Base-by-base conservation (phyloP, 2,329 filamentous ascomycete genomes). In the Polychaeton citri region DNA sequence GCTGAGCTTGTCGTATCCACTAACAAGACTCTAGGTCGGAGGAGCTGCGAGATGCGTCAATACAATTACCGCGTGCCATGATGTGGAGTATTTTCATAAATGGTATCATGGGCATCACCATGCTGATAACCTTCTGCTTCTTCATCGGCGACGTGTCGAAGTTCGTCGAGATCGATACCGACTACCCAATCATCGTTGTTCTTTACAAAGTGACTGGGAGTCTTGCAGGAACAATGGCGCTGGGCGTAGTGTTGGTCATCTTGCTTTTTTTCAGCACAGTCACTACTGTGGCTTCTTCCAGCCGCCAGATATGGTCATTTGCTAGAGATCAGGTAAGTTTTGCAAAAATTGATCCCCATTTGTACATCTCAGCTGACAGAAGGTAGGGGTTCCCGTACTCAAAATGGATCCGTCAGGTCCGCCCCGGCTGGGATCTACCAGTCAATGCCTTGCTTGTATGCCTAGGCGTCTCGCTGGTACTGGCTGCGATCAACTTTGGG, bases 401-500 rank as follows among this genome's bases (percentile, higher is more conserved):
- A n/a, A 34, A 31, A 19, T 57, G 53, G 53, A 52, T 58, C 15
- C 42, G 46, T 20, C 42, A 46, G 21, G 54, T 58, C 2, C 41
- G 41, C 4, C 51, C 54, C 2, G 38, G 36, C 7, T 50, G 44
- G 39, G 49, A 56, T 30, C 46, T 56, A 24, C 54, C 54, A 6
- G 43, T 55, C 33, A 55, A 55, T 36, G 49, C 53, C 13, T 43
- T 57, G 4, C 39, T 53, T 8, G 39, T 55, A 9, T 53, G 47
- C 36, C 43, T 51, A 10, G 43, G 38, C 13, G 49, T 59, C 12
- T 54, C 50, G 2, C 43, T 52, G 13, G 35, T 59, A 10, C 50
- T 61, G 17, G 48, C 49, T 15, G 44, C 59, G 26, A 56, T 61
- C 43, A 47, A 53, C 13, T 47, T 61, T 19, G 57, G 57, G 6